Percentiles rank a stretch among this genome's conserved stretches.
Conservation (phyloP, 106 monocot genomes). For the Dactylorhiza incarnata region DNA sequence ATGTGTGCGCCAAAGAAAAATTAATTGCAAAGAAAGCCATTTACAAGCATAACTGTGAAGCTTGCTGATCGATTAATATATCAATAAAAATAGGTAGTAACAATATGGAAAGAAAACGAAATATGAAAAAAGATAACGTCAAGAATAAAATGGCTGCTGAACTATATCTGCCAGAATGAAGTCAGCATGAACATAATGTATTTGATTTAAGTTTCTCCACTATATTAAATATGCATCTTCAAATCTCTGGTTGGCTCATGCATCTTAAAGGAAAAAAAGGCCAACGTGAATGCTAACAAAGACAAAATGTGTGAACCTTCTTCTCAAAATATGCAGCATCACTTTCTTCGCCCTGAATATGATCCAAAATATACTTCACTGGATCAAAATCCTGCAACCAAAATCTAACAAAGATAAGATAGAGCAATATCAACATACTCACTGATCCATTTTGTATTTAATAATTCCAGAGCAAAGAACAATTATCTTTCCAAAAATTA, state of each 20-base stretch:
- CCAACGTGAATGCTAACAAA: neutral
- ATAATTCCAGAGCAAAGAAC: neutral
- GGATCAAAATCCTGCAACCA: slow-evolving; percentile 88
- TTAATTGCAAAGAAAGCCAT: neutral
- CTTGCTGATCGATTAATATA: neutral
- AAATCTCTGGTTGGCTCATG: neutral
- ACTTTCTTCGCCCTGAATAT: slow-evolving; percentile 66
- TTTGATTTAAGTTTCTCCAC: neutral
- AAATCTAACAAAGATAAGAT: neutral
- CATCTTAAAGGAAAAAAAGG: neutral
- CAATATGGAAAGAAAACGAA: neutral
- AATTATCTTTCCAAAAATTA: neutral
- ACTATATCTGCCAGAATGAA: neutral
- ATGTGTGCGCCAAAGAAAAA: slow-evolving; percentile 1
- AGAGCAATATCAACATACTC: neutral
- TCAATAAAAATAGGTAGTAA: neutral
- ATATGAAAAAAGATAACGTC: neutral
- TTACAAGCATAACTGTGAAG: neutral
- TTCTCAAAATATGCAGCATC: slow-evolving; percentile 78
- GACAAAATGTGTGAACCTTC: slow-evolving; percentile 36
- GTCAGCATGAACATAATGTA: neutral
- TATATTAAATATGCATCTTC: neutral
- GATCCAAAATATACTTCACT: slow-evolving; percentile 64
- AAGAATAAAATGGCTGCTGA: neutral
- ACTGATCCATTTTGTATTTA: neutral